Evolutionary conservation across 805 yeast species (phyloP).

Genomic region (Saccharomycopsis fibuligera): DNA sequence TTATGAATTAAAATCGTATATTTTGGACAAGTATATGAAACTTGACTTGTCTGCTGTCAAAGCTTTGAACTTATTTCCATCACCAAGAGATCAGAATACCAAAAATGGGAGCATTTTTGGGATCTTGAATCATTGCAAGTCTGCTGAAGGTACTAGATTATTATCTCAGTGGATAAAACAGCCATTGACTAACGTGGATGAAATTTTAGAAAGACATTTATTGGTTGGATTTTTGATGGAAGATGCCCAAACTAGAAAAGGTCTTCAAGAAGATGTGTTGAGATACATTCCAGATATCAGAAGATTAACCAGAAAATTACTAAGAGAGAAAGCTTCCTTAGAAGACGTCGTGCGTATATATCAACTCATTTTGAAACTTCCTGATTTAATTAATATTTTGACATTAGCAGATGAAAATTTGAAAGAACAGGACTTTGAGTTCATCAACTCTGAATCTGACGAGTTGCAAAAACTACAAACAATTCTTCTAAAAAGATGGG

Average conservation of each 20-base stretch:
- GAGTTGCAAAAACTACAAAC: constrained; percentile 25
- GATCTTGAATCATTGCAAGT: constrained; percentile 79
- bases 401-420: constrained; percentile 36
- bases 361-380: constrained; percentile 67
- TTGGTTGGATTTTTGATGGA: constrained; percentile 72
- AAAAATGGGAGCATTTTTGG: constrained; percentile 67
- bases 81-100: constrained; percentile 35
- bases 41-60: constrained; percentile 85
- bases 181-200: constrained; percentile 64
- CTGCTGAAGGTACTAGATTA: constrained; percentile 81
- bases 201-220: constrained; percentile 61
- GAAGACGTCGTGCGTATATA: constrained; percentile 89
- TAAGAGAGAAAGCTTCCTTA: constrained; percentile 48
- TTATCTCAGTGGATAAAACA: constrained; percentile 94
- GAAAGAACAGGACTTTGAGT: constrained; percentile 23
- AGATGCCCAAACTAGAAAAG: constrained; percentile 59
- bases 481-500: constrained; percentile 49
- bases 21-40: constrained; percentile 76
- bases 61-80: constrained; percentile 82
- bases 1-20: constrained; percentile 57
- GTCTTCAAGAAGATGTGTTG: constrained; percentile 60
- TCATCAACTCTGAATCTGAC: constrained; percentile 18
- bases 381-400: constrained; percentile 56
- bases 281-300: constrained; percentile 77
- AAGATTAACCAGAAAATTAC: constrained; percentile 64